phyloP scores from a whole-genome alignment of 768 basidiomycete genomes.

The Botryobasidium botryosum region DNA sequence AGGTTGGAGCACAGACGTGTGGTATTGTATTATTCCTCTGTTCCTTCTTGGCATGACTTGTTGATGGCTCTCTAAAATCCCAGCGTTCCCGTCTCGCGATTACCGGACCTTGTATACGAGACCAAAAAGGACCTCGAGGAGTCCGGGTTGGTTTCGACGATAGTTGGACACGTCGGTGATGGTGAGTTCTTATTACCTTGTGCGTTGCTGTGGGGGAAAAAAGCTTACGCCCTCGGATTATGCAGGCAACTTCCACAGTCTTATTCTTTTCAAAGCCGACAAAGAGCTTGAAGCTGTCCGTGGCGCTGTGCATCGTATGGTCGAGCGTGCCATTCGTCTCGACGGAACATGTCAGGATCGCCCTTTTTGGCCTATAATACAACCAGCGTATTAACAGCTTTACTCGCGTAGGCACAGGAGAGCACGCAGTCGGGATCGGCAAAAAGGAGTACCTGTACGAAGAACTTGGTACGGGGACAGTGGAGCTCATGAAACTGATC shows the following conservation, averaged over 20 bases:
- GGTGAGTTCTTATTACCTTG: constrained; percentile 26
- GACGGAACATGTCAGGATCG: constrained; percentile 54
- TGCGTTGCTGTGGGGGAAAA: too few species aligned
- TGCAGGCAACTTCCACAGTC: constrained; percentile 30
- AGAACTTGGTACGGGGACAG: constrained; percentile 73
- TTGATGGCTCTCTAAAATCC: background rate
- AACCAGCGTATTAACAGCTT: constrained; percentile 2
- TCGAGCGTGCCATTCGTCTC: constrained; percentile 50
- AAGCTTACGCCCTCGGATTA: too few species aligned
- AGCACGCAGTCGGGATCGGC: constrained; percentile 78
- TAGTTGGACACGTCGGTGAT: constrained; percentile 70
- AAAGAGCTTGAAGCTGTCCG: constrained; percentile 36
- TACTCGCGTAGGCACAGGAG: constrained; percentile 44
- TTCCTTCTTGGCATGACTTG: background rate
- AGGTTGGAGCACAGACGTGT: constrained; percentile 87
- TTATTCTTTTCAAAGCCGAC: constrained; percentile 21
- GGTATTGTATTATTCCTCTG: constrained; percentile 20
- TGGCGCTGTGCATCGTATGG: constrained; percentile 49
- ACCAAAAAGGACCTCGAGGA: constrained; percentile 34
- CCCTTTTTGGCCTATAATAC: background rate
- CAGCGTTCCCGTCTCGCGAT: constrained; percentile 51
- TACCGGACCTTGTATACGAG: constrained; percentile 40
- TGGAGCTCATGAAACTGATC: constrained; percentile 72
- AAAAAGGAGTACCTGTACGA: constrained; percentile 67
- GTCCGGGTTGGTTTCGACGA: constrained; percentile 45